Evolutionary conservation across 306 rosid genomes (phyloP).

Genomic region (Quercus parvula): DNA sequence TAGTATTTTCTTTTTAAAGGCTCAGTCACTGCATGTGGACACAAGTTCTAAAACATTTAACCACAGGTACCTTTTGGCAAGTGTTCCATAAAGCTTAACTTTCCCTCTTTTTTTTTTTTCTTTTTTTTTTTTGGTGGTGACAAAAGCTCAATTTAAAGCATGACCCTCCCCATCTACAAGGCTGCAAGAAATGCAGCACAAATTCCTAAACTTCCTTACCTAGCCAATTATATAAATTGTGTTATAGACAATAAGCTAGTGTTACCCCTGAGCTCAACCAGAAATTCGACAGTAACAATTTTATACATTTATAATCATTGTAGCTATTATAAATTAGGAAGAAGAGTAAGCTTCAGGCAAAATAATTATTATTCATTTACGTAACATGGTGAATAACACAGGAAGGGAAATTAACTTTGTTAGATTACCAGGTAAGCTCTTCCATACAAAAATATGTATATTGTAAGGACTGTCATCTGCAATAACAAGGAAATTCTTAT

Average conservation of each 20-base stretch:
- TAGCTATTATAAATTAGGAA: not conserved
- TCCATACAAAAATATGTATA: slow-evolving; percentile 88
- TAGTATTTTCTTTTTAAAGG: no score
- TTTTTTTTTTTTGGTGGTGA: not conserved
- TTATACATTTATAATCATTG: not conserved
- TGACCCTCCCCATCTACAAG: not conserved
- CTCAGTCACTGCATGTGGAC: not conserved
- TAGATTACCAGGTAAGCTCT: slow-evolving; percentile 81
- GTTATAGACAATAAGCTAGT: not conserved
- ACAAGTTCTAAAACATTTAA: not conserved
- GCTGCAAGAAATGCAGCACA: not conserved
- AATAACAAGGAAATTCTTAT: slow-evolving; percentile 18
- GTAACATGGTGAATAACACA: not conserved
- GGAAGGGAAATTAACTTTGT: slow-evolving; percentile 6
- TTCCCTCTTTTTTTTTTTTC: no score
- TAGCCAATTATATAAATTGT: not conserved
- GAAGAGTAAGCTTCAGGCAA: not conserved
- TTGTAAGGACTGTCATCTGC: slow-evolving; percentile 97
- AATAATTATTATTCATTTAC: not conserved
- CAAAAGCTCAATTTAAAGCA: not conserved
- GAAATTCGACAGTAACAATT: not conserved
- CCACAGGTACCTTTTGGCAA: not conserved
- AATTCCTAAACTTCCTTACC: not conserved
- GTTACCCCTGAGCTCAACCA: not conserved
- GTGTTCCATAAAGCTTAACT: not conserved